Conservation (phyloP, 176 grass and related monocot genomes). For the Aegilops bicornis region DNA sequence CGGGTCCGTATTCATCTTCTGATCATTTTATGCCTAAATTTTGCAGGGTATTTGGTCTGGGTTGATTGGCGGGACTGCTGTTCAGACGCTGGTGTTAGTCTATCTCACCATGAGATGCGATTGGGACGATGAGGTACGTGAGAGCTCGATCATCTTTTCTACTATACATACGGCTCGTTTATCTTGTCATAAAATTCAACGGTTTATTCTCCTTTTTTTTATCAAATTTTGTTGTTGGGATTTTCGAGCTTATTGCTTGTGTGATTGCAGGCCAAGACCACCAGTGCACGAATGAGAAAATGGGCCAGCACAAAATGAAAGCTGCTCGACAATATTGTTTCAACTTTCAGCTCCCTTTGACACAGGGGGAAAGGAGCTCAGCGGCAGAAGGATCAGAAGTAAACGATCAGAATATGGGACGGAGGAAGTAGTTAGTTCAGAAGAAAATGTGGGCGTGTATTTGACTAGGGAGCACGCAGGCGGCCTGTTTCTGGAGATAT, state of each 20-base stretch:
- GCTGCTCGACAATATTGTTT: not conserved
- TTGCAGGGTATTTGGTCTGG: conserved; percentile 69
- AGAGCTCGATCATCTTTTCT: not conserved
- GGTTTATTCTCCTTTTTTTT: not conserved
- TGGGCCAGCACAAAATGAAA: conserved; percentile 46
- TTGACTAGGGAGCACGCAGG: not conserved
- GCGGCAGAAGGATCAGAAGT: not conserved
- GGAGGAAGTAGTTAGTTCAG: not conserved
- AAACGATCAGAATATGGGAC: not conserved
- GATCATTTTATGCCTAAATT: not conserved
- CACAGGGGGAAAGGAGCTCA: not conserved
- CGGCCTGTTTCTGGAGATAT: not conserved
- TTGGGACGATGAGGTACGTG: conserved; percentile 52
- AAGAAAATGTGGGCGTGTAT: not conserved
- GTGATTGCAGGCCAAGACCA: conserved; percentile 21
- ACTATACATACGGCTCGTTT: too few species aligned
- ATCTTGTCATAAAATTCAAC: not conserved
- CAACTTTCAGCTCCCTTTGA: not conserved
- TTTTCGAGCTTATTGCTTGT: not conserved
- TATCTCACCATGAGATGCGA: conserved; percentile 50
- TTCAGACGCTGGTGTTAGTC: conserved; percentile 47
- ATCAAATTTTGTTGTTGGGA: not conserved
- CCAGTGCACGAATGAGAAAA: conserved; percentile 29
- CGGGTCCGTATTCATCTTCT: not conserved
- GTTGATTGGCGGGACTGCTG: conserved; percentile 52